A percentile compares a stretch with the other conserved stretches of the same genome.
Evolutionary conservation across 1,139 yeast genomes (phyloP).

Genomic region (Wickerhamomyces sp.): DNA sequence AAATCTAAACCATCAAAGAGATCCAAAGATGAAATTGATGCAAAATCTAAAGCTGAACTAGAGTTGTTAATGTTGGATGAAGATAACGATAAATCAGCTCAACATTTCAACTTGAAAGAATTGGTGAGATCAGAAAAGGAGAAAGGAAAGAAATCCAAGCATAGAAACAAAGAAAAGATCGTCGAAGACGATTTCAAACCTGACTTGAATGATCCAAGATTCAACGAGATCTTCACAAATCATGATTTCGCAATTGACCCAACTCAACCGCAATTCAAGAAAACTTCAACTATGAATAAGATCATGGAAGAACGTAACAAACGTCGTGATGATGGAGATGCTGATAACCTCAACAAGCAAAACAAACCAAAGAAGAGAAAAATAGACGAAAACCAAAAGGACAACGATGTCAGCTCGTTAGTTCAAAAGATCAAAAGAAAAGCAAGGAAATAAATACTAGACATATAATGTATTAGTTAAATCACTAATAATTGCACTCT

Average conservation of each 20-base stretch:
- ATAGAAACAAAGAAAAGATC: conserved; percentile 45
- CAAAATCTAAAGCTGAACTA: conserved; percentile 59
- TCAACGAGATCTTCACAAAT: conserved; percentile 78
- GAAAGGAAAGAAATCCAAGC: conserved; percentile 45
- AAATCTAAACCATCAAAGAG: conserved; percentile 25
- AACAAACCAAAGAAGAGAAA: conserved; percentile 15
- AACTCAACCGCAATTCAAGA: conserved; percentile 80
- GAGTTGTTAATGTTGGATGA: conserved; percentile 76
- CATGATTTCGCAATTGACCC: conserved; percentile 94
- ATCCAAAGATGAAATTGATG: conserved; percentile 27
- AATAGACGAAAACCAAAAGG: conserved; percentile 4
- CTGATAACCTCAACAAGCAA: conserved; percentile 1
- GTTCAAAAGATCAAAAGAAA: conserved; percentile 39
- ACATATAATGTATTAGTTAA: no score
- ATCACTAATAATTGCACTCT: no score
- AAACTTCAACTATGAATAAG: conserved; percentile 82
- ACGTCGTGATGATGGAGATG: conserved; percentile 32
- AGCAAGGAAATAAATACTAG: conserved; percentile 15
- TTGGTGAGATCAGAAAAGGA: conserved; percentile 67
- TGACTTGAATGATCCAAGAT: conserved; percentile 78
- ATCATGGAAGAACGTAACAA: conserved; percentile 71
- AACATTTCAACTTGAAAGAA: conserved; percentile 80
- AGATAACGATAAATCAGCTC: conserved; percentile 34
- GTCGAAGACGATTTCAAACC: conserved; percentile 62
- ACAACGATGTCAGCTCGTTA: conserved; percentile 25